Base-by-base conservation (phyloP, 2,329 filamentous ascomycete genomes). In the Teratosphaeria nubilosa region DNA sequence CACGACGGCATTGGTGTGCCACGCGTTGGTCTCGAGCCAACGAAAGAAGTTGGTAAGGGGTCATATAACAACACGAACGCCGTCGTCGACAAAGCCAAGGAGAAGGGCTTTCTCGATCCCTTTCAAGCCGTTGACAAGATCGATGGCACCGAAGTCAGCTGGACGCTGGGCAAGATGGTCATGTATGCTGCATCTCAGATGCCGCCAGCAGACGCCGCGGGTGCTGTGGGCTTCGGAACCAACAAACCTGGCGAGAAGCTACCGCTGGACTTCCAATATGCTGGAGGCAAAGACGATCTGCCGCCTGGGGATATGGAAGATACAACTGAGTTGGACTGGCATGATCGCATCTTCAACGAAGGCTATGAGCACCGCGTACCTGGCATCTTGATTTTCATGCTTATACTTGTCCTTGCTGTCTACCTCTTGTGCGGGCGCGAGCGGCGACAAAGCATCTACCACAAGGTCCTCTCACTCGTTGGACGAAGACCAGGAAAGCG, bases 1-100 rank as follows among this genome's bases (percentile, higher is more conserved):
- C 92, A 99, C 68, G 90, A 96, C 62, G 94, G 94, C 1, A 96
- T 99, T 63, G 95, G 94, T 0, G 85, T 99, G 55, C 95, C 95
- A 5, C 83, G 91, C 55, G 79, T 94, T 5, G 90, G 89, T 0
- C 74, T 96, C 14, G 92, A 73, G 59, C 60, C 64, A 13, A 57
- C 64, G 53, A 63, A 96, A 65, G 77, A 83, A 22, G 78, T 80
- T 0, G 70, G 74, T 10, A 70, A 72, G 7, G 77, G 79, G 0
- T 76, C 76, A 14, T 78, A 83, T 59, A 96, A 95, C 69, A 81
- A 84, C 10, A 91, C 90, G 1, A 86, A 89, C 63, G 85, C 83
- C 53, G 78, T 87, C 0, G 72, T 88, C 4, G 81, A 87, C 50
- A 80, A 83, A 14, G 84, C 84, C 88, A 90, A 71, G 55, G 80